A percentile compares a stretch with the other conserved stretches of the same genome.
These are phyloP conservation scores for Boletus speciosus DNA, from an alignment of 768 basidiomycete genomes.

Conservation along the genomic window DNA sequence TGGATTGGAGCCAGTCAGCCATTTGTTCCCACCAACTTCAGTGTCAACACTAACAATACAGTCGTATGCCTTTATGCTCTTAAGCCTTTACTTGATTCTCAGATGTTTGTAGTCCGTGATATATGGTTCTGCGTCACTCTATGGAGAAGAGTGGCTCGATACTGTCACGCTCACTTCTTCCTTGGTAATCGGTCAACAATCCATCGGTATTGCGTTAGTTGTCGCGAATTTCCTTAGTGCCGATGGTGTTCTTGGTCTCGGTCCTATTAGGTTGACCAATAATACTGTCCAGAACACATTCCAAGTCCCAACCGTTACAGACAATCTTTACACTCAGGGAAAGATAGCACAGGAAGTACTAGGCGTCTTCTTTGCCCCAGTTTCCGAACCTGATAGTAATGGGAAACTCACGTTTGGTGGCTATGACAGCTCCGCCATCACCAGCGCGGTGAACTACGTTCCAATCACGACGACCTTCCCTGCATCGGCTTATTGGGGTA, in stretches of 20 bases:
- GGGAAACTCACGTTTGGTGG: conserved; percentile 30
- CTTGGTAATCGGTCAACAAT: conserved; percentile 24
- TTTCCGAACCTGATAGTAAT: conserved; percentile 15
- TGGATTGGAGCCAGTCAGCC: conserved; percentile 26
- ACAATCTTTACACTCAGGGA: conserved; percentile 33
- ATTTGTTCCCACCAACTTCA: conserved; percentile 15
- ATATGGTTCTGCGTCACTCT: conserved; percentile 2
- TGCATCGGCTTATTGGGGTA: conserved; percentile 29
- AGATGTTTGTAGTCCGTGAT: not conserved
- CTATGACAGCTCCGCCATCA: conserved; percentile 15
- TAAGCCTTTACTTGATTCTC: conserved; percentile 4
- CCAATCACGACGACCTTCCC: conserved; percentile 23
- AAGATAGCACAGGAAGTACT: conserved; percentile 26
- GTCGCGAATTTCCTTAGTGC: conserved; percentile 27
- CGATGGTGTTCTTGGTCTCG: conserved; percentile 39
- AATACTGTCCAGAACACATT: conserved; percentile 14
- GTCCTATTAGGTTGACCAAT: conserved; percentile 33
- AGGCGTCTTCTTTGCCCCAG: conserved; percentile 33
- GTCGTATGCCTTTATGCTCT: conserved; percentile 9
- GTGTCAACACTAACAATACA: conserved; percentile 15
- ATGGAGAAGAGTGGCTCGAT: conserved; percentile 19
- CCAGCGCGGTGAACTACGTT: conserved; percentile 16
- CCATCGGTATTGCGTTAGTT: conserved; percentile 33
- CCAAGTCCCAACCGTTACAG: conserved; percentile 32
- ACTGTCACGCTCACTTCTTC: conserved; percentile 8